These are phyloP conservation scores for Clarireedia sp. DNA, from an alignment of 2,329 filamentous ascomycete species.

Conservation along the genomic window DNA sequence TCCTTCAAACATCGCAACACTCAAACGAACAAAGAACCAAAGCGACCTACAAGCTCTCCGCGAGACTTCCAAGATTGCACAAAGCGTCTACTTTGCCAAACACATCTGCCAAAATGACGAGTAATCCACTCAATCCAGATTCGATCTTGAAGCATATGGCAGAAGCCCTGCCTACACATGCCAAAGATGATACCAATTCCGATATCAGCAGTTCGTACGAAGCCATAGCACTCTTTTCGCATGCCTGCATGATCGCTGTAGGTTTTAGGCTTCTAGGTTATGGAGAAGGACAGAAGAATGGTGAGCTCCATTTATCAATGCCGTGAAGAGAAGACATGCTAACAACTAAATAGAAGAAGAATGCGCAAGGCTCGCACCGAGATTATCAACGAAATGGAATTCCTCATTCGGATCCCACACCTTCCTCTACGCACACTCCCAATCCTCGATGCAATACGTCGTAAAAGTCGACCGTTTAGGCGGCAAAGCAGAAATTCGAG, in stretches of 20 bases:
- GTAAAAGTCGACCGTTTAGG: slow-evolving; percentile 77
- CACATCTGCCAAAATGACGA: slow-evolving; percentile 19
- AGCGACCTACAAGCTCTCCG: too few species aligned
- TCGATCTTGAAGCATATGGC: slow-evolving; percentile 49
- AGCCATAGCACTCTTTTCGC: slow-evolving; percentile 73
- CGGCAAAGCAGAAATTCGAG: slow-evolving; percentile 74
- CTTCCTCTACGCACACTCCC: slow-evolving; percentile 80
- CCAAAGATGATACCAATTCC: slow-evolving; percentile 45
- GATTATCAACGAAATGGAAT: slow-evolving; percentile 77
- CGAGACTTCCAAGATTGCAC: too few species aligned
- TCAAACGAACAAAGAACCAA: neutral
- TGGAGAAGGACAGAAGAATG: slow-evolving; percentile 69
- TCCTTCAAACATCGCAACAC: too few species aligned
- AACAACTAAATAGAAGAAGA: slow-evolving; percentile 39
- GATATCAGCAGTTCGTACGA: slow-evolving; percentile 68
- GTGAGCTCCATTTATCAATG: slow-evolving; percentile 36
- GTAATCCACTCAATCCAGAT: slow-evolving; percentile 35
- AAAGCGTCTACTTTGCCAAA: neutral
- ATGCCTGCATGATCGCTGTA: slow-evolving; percentile 73
- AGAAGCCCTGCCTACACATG: slow-evolving; percentile 49
- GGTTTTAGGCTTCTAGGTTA: slow-evolving; percentile 77
- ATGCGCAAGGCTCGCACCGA: slow-evolving; percentile 48
- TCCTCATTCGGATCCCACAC: slow-evolving; percentile 59
- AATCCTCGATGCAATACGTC: slow-evolving; percentile 78
- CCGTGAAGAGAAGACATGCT: slow-evolving; percentile 2